Conservation (phyloP, 2,329 filamentous ascomycete genomes). For the Chaetomiaceae sp. region DNA sequence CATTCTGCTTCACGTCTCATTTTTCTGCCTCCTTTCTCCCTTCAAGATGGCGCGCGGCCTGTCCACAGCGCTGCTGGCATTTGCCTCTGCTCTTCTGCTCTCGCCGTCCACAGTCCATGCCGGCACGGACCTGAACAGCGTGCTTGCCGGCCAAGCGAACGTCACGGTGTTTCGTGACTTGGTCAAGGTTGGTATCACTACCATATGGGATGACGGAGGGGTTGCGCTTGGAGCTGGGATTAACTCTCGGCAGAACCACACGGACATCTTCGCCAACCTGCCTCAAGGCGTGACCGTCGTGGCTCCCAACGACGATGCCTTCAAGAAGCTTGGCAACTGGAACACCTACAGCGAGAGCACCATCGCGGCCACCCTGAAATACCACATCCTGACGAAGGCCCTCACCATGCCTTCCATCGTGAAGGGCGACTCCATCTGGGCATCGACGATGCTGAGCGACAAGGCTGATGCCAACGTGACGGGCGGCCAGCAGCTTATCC, state of each 20-base stretch:
- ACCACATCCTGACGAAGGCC: conserved; percentile 53
- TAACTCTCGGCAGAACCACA: conserved; percentile 6
- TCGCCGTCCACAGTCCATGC: background rate
- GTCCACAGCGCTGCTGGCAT: conserved; percentile 5
- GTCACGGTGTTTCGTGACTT: conserved; percentile 14
- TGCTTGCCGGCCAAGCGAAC: conserved; percentile 14
- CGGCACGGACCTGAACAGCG: conserved; percentile 3
- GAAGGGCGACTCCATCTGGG: conserved; percentile 34
- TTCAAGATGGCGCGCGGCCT: too few relatives aligned
- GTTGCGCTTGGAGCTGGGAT: background rate
- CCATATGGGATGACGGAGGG: background rate
- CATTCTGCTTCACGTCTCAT: too few relatives aligned
- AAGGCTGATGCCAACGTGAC: conserved; percentile 42
- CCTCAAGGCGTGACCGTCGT: conserved; percentile 13
- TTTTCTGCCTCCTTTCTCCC: too few relatives aligned
- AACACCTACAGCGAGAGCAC: conserved; percentile 5
- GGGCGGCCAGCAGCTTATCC: conserved; percentile 42
- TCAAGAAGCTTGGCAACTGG: conserved; percentile 17
- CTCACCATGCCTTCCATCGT: conserved; percentile 37
- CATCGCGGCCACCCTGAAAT: conserved; percentile 30
- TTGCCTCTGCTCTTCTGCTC: background rate
- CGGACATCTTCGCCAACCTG: conserved; percentile 13
- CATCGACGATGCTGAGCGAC: conserved; percentile 38
- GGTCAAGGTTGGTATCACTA: conserved; percentile 6
- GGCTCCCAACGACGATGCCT: conserved; percentile 18